Evolutionary conservation across 768 basidiomycete species (phyloP).

Genomic region (Ramaria sp.): DNA sequence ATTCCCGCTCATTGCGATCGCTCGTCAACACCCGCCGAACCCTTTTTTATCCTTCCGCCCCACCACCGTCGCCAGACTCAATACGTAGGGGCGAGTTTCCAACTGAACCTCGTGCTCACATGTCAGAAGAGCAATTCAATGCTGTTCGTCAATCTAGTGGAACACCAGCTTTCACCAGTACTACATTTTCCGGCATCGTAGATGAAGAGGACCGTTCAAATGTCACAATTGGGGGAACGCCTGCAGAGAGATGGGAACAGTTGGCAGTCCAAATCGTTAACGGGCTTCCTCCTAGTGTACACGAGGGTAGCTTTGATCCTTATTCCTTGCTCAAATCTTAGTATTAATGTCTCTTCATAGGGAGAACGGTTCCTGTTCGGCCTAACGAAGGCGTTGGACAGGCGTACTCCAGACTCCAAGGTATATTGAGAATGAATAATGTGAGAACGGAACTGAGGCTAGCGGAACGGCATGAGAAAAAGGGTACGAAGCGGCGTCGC

Average conservation of each 20-base stretch:
- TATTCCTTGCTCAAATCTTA: background rate
- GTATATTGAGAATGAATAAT: slow-evolving; percentile 42
- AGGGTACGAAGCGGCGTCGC: slow-evolving; percentile 67
- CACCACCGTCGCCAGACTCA: background rate
- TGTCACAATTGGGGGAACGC: slow-evolving; percentile 2
- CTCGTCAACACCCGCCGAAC: background rate
- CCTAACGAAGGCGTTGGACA: slow-evolving; percentile 30
- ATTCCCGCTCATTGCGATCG: background rate
- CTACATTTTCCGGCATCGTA: background rate
- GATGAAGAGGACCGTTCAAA: background rate
- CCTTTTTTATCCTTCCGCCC: background rate
- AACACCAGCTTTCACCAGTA: background rate
- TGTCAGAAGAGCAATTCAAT: background rate
- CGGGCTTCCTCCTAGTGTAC: background rate
- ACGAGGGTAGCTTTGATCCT: background rate
- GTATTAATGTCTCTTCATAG: slow-evolving; percentile 24
- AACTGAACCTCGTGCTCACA: background rate
- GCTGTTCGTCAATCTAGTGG: background rate
- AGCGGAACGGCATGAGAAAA: slow-evolving; percentile 67
- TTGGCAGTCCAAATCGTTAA: background rate
- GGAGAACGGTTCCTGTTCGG: slow-evolving; percentile 46
- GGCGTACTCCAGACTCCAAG: slow-evolving; percentile 40
- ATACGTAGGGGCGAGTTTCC: background rate
- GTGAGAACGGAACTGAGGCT: slow-evolving; percentile 40
- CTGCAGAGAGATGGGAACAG: slow-evolving; percentile 9